Evolutionary conservation across 495 filamentous ascomycete genomes (phyloP).

Genomic region (Xylaria palmicola): DNA sequence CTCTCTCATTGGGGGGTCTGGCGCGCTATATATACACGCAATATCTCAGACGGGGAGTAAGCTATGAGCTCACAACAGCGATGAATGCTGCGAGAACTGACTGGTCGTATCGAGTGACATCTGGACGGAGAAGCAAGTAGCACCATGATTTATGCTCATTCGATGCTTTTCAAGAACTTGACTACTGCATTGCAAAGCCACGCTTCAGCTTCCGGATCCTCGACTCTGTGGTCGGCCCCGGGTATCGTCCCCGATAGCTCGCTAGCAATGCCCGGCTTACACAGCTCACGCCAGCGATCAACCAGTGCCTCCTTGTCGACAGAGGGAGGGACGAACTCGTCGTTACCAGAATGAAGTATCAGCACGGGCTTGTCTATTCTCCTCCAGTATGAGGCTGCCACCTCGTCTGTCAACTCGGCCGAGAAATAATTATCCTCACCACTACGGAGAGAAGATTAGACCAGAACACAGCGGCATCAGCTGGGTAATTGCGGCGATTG

Average conservation of each 20-base stretch:
- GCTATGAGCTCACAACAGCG: neutral
- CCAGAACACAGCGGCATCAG: neutral
- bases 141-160: constrained; percentile 5
- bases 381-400: constrained; percentile 62
- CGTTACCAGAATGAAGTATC: constrained; percentile 67
- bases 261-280: constrained; percentile 38
- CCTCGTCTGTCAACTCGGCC: constrained; percentile 65
- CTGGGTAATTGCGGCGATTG: neutral
- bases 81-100: neutral
- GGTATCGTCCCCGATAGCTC: constrained; percentile 42
- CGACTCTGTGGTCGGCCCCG: constrained; percentile 43
- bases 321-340: constrained; percentile 64
- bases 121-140: no score
- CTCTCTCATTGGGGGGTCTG: no score
- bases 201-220: constrained; percentile 31
- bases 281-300: constrained; percentile 54
- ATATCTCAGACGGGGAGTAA: no score
- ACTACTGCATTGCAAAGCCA: constrained; percentile 40
- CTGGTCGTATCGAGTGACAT: neutral
- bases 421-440: constrained; percentile 90
- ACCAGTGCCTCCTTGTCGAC: constrained; percentile 67
- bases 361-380: constrained; percentile 55
- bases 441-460: constrained; percentile 27
- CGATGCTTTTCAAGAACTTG: constrained; percentile 35
- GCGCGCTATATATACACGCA: no score